phyloP scores from a whole-genome alignment of 78 protist genomes.

The slime mould (Dictyostelium discoideum) region DNA sequence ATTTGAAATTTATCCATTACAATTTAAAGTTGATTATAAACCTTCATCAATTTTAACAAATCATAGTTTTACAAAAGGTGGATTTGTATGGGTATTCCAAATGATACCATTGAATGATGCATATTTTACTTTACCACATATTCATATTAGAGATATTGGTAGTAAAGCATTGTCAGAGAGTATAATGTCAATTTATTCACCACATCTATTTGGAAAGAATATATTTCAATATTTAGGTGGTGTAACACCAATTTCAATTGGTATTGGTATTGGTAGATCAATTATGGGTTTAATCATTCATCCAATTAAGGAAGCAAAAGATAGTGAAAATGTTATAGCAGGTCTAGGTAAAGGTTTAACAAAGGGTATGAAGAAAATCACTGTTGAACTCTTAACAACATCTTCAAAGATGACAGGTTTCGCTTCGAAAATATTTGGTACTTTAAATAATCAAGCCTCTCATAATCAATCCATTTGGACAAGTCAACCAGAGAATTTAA shows the following conservation, averaged over 20 bases:
- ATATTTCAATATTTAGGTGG: conserved; percentile 45
- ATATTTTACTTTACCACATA: conserved; percentile 25
- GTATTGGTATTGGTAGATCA: conserved; percentile 35
- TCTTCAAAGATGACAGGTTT: not conserved
- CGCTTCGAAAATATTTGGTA: not conserved
- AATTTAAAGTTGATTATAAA: conserved; percentile 50
- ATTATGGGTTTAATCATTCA: conserved; percentile 6
- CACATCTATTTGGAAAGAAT: conserved; percentile 17
- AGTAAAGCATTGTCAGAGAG: conserved; percentile 1
- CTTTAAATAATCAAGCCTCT: not conserved
- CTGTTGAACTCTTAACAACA: conserved; percentile 51
- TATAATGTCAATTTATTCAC: not conserved
- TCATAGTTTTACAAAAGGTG: conserved; percentile 12
- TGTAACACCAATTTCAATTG: conserved; percentile 38
- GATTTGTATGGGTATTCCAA: conserved; percentile 61
- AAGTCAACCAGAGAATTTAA: conserved; percentile 16
- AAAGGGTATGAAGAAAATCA: conserved; percentile 19
- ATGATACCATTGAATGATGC: conserved; percentile 67
- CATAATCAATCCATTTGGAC: not conserved
- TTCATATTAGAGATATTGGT: not conserved
- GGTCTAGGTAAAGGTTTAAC: conserved; percentile 48
- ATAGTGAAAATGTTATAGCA: not conserved
- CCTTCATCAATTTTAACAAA: conserved; percentile 17
- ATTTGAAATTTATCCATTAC: conserved; percentile 39
- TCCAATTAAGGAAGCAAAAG: conserved; percentile 45